Evolutionary conservation across 2,329 filamentous ascomycete genomes (phyloP), one percentile per base, ranked within the genome.

Genomic region (Aschersonia sp.): DNA sequence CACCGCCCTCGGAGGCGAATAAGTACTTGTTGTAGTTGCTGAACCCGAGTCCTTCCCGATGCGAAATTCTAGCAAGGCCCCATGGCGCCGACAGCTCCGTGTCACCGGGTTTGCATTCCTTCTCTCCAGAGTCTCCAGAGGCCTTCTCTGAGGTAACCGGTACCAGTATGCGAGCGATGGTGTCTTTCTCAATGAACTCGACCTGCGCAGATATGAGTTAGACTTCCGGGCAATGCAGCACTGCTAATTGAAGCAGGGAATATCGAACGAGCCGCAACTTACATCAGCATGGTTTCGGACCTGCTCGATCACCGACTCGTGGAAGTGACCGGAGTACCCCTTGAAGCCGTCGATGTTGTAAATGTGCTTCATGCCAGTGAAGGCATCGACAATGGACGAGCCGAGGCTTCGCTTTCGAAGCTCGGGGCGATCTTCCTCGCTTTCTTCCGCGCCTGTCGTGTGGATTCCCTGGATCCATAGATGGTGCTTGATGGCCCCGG

Each of bases 21-120:
- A 97, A 78, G 75, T 98, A 98, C 74, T 97, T 96, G 79, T 96
- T 97, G 73, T 92, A 97, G 66, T 80, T 89, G 58, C 85, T 83
- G 64, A 98, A 97, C 65, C 78, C 83, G 56, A 98, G 77, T 54
- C 76, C 75, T 55, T 92, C 76, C 57, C 92, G 87, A 75, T 98
- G 92, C 35, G 92, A 98, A 70, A 98, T 86, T 80, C 92, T 87
- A 57, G 94, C 92, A 55, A 98, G 78, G 72, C 94, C 92, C 92
- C 94, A 98, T n/a, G 92, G 92, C 54, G 94, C 86, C 66, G 87
- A 83, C 75, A 87, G 92, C 79, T 98, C 87, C 6, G 79, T 73
- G 62, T 83, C 75, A 54, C 68, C 66, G 30, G 47, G 43, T n/a
- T 68, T 63, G 56, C 73, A 77, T 47, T 62, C 63, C 50, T 67